Evolutionary conservation across 371 early-diverging fungal species (phyloP), one percentile per base, ranked within the genome.

Genomic region (Mortierella sp.): DNA sequence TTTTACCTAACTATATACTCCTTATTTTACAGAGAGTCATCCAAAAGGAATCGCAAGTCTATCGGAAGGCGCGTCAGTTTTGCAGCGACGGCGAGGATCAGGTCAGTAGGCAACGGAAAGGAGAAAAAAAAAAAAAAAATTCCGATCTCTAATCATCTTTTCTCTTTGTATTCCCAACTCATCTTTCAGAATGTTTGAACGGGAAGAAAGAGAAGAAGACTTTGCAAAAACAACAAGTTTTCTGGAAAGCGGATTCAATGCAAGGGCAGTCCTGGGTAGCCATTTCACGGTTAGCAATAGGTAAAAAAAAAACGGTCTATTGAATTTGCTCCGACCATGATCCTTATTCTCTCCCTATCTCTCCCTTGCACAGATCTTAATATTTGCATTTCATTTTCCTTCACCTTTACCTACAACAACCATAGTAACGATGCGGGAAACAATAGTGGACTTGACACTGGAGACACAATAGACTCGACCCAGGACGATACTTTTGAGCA

Each of bases 1-100:
- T 60, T n/a, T n/a, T n/a, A n/a, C n/a, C n/a, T n/a, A n/a, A n/a
- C n/a, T n/a, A n/a, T n/a, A n/a, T n/a, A 25, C n/a, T 18, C 43
- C 46, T 43, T 7, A 59, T 47, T 47, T 19, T 15, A 29, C 53
- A 79, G 80, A 16, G 80, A 79, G 29, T 77, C 68, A 47, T n/a
- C 46, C 30, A 81, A 62, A 46, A 75, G 82, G 28, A 64, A 30
- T 6, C 70, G 82, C 21, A 80, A 76, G 46, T 83, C 83, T 1
- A 69, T 82, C 18, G 70, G 71, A 48, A 60, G 83, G 47, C 83
- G 83, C 44, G 83, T 83, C 25, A 81, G 81, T 61, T 83, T 83
- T 62, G 83, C 83, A 44, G 74, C 83, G 14, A 83, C 83, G 6
- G 83, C 83, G 4, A 74, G 77, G 58, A 79, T 83, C 51, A 72